Evolutionary conservation across 106 monocot genomes (phyloP), one percentile per base, ranked within the genome.

Genomic region (Dioscorea zingiberensis): DNA sequence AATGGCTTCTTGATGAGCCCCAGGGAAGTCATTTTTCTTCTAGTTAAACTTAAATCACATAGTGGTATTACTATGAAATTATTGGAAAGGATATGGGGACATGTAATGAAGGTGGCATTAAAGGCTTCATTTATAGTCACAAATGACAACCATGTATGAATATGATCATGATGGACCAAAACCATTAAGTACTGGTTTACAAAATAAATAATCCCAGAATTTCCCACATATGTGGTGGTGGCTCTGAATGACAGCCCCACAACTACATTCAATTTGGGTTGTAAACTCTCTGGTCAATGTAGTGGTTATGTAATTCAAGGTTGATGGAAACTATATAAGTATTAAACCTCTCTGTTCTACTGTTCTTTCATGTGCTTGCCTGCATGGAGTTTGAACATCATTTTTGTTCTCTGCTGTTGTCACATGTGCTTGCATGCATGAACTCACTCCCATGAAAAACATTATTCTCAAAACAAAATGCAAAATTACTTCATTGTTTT

Each of bases 1-100:
- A 81, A 53, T 91, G 91, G 91, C 76, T 91, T 25, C 57, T 87
- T 7, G 90, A 83, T 44, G 90, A 63, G 47, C 61, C 25, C 23
- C 67, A 10, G 78, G 69, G 8, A 76, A 76, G 51, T 13, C 51
- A 51, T 51, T 16, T 51, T 51, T 49, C 15, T 18, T 16, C 51
- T 51, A 51, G 15, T 15, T 51, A 4, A 18, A 15, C 0, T 19
- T 13, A 18, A 51, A 18, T 51, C 4, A 8, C 19, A 38, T 38
- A 38, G 9, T 38, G 38, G 38, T 51, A 51, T 19, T 51, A 51
- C 51, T 51, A 15, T 51, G 5, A 27, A 28, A 59, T 28, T 27
- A 15, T 25, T 27, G 14, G 59, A 59, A 27, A 59, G 59, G 25
- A 59, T 59, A 25, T 15, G 27, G 14, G 7, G 59, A 59, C 59